phyloP scores from a whole-genome alignment of 768 basidiomycete species.

The Pulveroboletus sp. region DNA sequence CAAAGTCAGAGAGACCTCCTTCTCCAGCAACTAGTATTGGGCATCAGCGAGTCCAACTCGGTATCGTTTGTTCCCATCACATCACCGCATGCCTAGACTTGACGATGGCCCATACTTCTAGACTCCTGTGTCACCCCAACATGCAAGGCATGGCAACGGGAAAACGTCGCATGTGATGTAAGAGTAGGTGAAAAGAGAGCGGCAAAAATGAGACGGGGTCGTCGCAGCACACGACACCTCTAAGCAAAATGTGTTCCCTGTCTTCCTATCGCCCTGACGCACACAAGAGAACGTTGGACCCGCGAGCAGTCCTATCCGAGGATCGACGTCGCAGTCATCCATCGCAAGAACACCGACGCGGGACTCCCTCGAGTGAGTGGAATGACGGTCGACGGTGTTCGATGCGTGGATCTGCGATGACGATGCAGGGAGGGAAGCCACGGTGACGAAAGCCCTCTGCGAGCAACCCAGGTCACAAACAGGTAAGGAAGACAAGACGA shows the following conservation, averaged over 20 bases:
- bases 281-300: slow-evolving; percentile 10
- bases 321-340: slow-evolving; percentile 72
- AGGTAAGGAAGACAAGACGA: slow-evolving; percentile 3
- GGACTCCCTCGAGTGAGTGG: slow-evolving; percentile 24
- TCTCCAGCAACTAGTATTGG: too few relatives aligned
- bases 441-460: slow-evolving; percentile 4
- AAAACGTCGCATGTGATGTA: too few relatives aligned
- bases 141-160: too few relatives aligned
- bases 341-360: slow-evolving; percentile 57
- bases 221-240: too few relatives aligned
- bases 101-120: too few relatives aligned
- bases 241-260: too few relatives aligned
- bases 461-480: slow-evolving; percentile 1
- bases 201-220: too few relatives aligned
- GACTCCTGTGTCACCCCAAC: too few relatives aligned
- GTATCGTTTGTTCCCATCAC: too few relatives aligned
- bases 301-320: slow-evolving; percentile 27
- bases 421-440: slow-evolving; percentile 33
- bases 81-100: too few relatives aligned
- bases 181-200: background rate
- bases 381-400: slow-evolving; percentile 25
- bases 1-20: too few relatives aligned
- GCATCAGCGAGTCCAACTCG: too few relatives aligned
- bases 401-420: slow-evolving; percentile 29
- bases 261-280: slow-evolving; percentile 6